Evolutionary conservation across 2,329 filamentous ascomycete genomes (phyloP).

Genomic region (Zymoseptoria brevis): DNA sequence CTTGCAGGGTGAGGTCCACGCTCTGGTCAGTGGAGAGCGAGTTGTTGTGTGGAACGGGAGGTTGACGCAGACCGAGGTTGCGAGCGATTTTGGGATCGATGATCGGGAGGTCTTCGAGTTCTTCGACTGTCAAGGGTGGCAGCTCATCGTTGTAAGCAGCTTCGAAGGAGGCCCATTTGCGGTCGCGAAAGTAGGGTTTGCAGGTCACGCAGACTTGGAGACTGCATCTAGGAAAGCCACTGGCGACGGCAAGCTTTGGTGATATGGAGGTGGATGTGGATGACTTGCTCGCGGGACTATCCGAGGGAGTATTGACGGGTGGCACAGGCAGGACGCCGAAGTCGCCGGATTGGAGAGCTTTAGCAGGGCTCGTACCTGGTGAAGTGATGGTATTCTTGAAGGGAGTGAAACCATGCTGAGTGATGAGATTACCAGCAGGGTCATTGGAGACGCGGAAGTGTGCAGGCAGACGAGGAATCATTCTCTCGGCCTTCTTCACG

Average conservation of each 20-base stretch:
- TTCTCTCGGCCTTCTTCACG: constrained; percentile 12
- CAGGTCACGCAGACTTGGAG: constrained; percentile 44
- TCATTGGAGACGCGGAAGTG: not conserved
- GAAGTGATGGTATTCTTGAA: not conserved
- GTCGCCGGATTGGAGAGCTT: not conserved
- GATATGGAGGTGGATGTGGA: constrained; percentile 2
- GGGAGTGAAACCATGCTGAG: not conserved
- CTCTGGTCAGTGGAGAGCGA: not conserved
- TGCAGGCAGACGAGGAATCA: not conserved
- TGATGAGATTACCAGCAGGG: constrained; percentile 17
- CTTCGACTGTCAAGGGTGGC: constrained; percentile 26
- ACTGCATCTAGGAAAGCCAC: constrained; percentile 29
- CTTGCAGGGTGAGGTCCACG: constrained; percentile 22
- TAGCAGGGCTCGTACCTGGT: not conserved
- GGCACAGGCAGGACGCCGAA: not conserved
- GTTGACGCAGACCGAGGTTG: constrained; percentile 27
- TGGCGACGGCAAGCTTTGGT: not conserved
- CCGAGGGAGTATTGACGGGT: constrained; percentile 3
- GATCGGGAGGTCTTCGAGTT: constrained; percentile 28
- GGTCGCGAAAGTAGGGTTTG: constrained; percentile 43
- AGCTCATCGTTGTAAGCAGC: constrained; percentile 34
- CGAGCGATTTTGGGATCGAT: constrained; percentile 31
- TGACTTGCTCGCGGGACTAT: constrained; percentile 1
- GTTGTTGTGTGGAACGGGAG: constrained; percentile 1
- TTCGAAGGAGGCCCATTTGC: constrained; percentile 39